Evolutionary conservation across 2,329 filamentous ascomycete genomes (phyloP).

Genomic region (Colletotrichum viniferum): DNA sequence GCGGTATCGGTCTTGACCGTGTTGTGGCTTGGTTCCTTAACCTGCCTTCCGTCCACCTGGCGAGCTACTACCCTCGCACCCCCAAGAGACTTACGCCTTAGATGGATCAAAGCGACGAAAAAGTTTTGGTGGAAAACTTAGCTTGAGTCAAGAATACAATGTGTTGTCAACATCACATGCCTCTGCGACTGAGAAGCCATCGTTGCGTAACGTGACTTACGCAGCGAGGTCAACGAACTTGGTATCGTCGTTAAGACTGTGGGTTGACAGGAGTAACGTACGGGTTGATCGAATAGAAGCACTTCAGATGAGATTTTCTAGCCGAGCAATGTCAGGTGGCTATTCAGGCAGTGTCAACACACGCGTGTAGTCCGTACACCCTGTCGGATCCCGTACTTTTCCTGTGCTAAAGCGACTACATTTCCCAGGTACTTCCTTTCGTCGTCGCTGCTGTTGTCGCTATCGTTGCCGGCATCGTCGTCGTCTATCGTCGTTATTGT

Average conservation of each 20-base stretch:
- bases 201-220: not conserved
- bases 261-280: not conserved
- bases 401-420: not conserved
- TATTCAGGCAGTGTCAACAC: not conserved
- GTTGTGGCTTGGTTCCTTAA: conserved; percentile 73
- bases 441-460: no score
- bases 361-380: rapidly evolving
- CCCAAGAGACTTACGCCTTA: conserved; percentile 60
- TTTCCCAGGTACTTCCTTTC: not conserved
- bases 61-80: conserved; percentile 63
- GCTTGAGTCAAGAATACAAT: not conserved
- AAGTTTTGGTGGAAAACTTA: not conserved
- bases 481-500: not conserved
- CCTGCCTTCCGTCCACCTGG: conserved; percentile 63
- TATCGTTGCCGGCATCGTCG: no score
- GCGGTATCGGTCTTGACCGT: conserved; percentile 87
- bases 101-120: not conserved
- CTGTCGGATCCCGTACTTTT: not conserved
- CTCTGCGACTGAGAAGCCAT: not conserved
- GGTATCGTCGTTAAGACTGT: not conserved
- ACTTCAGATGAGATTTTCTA: rapidly evolving
- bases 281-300: not conserved
- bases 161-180: not conserved
- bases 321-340: rapidly evolving
- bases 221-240: not conserved